These are phyloP conservation scores for Clarkia xantiana DNA, from an alignment of 345 rosid genomes.

Conservation along the genomic window DNA sequence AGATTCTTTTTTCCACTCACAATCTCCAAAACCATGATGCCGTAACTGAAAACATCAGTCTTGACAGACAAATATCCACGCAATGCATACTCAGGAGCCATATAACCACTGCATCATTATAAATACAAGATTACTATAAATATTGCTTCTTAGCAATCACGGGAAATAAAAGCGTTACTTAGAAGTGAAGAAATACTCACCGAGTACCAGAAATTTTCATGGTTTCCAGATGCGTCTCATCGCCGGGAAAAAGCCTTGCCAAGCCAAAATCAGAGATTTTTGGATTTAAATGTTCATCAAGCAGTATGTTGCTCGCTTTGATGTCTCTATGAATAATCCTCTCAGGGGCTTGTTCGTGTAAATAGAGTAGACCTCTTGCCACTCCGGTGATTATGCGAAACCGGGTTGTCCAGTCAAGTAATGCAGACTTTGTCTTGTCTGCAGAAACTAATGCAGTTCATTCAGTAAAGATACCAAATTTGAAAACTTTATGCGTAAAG, in stretches of 20 bases:
- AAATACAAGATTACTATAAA: neutral
- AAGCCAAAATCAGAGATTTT: constrained; percentile 82
- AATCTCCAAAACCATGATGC: constrained; percentile 71
- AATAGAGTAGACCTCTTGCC: constrained; percentile 62
- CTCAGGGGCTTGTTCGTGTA: constrained; percentile 70
- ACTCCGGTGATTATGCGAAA: constrained; percentile 47
- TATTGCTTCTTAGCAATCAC: neutral
- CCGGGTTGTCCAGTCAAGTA: constrained; percentile 46
- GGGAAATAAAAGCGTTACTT: neutral
- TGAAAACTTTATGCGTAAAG: too few relatives aligned
- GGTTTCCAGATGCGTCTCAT: constrained; percentile 65
- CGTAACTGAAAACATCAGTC: constrained; percentile 79
- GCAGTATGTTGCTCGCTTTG: constrained; percentile 56
- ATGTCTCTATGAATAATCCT: constrained; percentile 78
- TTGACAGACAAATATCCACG: constrained; percentile 72
- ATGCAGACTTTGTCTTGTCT: constrained; percentile 36
- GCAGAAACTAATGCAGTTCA: constrained; percentile 10
- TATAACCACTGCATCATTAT: constrained; percentile 56
- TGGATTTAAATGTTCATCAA: constrained; percentile 52
- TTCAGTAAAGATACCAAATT: too few relatives aligned
- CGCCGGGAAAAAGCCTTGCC: constrained; percentile 77
- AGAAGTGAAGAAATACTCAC: constrained; percentile 36
- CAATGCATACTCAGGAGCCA: constrained; percentile 90
- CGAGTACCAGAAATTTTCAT: constrained; percentile 65
- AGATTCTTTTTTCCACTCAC: constrained; percentile 80